Percentiles rank a stretch among this genome's conserved stretches.
These are phyloP conservation scores for Phytophthora uliginosa DNA, from an alignment of 352 stramenopile genomes.

Conservation along the genomic window DNA sequence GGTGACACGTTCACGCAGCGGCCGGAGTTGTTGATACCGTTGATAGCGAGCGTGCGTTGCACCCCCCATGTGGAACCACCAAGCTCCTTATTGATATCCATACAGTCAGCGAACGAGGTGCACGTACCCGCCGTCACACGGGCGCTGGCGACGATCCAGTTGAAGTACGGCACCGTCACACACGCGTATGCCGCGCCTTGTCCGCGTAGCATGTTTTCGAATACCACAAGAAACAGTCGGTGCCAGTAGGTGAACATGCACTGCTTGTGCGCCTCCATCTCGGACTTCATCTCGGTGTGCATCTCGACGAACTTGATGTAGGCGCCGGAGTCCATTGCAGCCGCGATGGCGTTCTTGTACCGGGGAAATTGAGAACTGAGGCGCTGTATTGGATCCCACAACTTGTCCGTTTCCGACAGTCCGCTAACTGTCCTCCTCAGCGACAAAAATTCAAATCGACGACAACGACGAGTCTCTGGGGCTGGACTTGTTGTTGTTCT, in stretches of 20 bases:
- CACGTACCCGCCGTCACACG: constrained; percentile 53
- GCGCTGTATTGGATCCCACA: too few species aligned
- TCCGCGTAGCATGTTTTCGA: constrained; percentile 88
- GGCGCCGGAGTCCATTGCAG: constrained; percentile 64
- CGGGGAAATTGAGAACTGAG: too few species aligned
- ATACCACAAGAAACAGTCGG: constrained; percentile 66
- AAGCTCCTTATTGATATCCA: constrained; percentile 50
- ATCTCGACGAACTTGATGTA: constrained; percentile 79
- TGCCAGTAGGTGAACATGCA: constrained; percentile 92
- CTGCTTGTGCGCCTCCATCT: constrained; percentile 61
- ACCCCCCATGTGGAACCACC: constrained; percentile 34
- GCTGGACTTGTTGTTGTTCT: not conserved
- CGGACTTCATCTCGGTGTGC: constrained; percentile 71
- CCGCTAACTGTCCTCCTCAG: too few species aligned
- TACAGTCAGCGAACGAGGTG: constrained; percentile 57
- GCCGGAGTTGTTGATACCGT: constrained; percentile 52
- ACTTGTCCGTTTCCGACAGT: too few species aligned
- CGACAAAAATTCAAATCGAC: too few species aligned
- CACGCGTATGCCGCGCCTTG: constrained; percentile 66
- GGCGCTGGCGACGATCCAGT: constrained; percentile 71
- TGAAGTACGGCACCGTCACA: constrained; percentile 86
- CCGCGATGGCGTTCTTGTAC: constrained; percentile 56
- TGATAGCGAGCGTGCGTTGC: constrained; percentile 40
- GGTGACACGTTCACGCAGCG: constrained; percentile 48
- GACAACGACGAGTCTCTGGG: not conserved